Conservation (phyloP, 2,329 filamentous ascomycete genomes). For the Laburnicola sp. region DNA sequence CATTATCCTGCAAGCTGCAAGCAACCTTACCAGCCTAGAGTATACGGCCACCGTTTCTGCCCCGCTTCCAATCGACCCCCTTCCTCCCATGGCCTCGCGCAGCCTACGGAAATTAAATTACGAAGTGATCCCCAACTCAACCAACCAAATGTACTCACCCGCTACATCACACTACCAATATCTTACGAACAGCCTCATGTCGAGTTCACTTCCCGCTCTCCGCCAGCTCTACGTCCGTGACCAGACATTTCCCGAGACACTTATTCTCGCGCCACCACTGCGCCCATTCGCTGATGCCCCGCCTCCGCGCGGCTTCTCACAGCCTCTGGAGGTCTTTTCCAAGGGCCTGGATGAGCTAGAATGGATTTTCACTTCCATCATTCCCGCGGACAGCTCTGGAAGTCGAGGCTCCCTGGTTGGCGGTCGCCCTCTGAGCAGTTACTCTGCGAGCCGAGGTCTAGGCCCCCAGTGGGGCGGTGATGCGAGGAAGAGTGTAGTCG, state of each 20-base stretch:
- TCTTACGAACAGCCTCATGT: constrained; percentile 78
- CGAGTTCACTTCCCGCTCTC: constrained; percentile 72
- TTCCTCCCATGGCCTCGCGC: constrained; percentile 68
- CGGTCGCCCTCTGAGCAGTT: constrained; percentile 51
- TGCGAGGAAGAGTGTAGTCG: constrained; percentile 63
- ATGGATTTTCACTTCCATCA: constrained; percentile 67
- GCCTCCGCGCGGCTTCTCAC: constrained; percentile 51
- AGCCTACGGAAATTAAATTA: constrained; percentile 76
- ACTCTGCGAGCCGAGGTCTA: constrained; percentile 51
- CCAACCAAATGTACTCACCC: constrained; percentile 59
- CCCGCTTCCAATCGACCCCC: constrained; percentile 59
- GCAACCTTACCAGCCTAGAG: constrained; percentile 61
- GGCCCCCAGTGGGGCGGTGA: constrained; percentile 63
- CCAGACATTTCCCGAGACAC: constrained; percentile 75
- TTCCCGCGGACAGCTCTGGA: constrained; percentile 52
- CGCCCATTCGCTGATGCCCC: constrained; percentile 54
- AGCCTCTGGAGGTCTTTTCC: constrained; percentile 65
- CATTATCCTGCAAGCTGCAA: constrained; percentile 61
- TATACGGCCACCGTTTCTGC: constrained; percentile 60
- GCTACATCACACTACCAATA: constrained; percentile 77
- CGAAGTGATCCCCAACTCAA: constrained; percentile 70
- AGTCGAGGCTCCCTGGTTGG: constrained; percentile 46
- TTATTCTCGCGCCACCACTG: constrained; percentile 71
- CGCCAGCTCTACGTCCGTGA: constrained; percentile 83
- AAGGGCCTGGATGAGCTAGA: constrained; percentile 69